Conservation (phyloP, 306 rosid species). For the Benincasa hispida region DNA sequence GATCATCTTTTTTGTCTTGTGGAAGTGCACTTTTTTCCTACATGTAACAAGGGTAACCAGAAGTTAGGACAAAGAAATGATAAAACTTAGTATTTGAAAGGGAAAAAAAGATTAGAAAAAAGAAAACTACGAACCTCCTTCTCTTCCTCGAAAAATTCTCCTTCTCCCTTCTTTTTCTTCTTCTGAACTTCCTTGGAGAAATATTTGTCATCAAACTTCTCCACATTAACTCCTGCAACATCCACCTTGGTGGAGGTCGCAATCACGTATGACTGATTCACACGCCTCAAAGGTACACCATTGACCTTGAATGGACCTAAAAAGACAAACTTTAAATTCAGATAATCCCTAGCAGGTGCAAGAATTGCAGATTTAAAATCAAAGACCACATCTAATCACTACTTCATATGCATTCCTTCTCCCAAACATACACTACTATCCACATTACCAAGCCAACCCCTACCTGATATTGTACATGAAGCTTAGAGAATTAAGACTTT, state of each 20-base stretch:
- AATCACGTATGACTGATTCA: conserved; percentile 51
- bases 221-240: conserved; percentile 30
- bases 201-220: conserved; percentile 49
- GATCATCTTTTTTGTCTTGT: conserved; percentile 69
- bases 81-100: background rate
- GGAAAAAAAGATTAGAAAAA: background rate
- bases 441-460: background rate
- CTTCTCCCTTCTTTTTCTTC: conserved; percentile 53
- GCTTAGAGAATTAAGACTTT: background rate
- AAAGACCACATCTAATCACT: background rate
- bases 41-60: background rate
- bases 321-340: background rate
- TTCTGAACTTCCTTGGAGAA: conserved; percentile 38
- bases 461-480: background rate
- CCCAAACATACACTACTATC: background rate
- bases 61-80: background rate
- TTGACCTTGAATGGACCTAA: conserved; percentile 62
- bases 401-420: background rate
- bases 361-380: background rate
- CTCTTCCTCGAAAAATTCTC: conserved; percentile 54
- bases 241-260: conserved; percentile 65
- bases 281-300: conserved; percentile 76
- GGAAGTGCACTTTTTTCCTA: conserved; percentile 64
- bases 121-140: conserved; percentile 35
- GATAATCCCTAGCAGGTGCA: background rate